Percentiles rank a stretch among this genome's conserved stretches.
Evolutionary conservation across 106 monocot genomes (phyloP).

Genomic region (Allium sativum): DNA sequence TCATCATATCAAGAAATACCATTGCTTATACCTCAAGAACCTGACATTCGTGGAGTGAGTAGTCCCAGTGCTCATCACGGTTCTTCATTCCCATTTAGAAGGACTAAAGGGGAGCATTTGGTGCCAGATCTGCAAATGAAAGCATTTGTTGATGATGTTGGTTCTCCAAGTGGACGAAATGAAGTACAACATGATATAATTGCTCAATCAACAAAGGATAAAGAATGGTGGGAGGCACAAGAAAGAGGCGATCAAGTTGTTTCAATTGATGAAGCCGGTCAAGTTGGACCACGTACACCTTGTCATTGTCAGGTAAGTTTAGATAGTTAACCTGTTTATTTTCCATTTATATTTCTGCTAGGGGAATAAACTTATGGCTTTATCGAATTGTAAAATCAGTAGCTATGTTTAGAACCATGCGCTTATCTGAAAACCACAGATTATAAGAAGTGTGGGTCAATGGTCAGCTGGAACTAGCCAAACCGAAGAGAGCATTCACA

Average conservation of each 20-base stretch:
- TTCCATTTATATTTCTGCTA: background rate
- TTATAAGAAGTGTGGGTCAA: conserved; percentile 87
- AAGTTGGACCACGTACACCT: conserved; percentile 84
- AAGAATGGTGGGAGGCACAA: conserved; percentile 91
- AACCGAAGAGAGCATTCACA: conserved; percentile 98
- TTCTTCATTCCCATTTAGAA: conserved; percentile 29
- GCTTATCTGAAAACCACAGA: conserved; percentile 21
- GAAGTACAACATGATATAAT: conserved; percentile 20
- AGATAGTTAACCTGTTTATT: background rate
- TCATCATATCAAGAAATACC: conserved; percentile 80
- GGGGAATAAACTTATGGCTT: background rate
- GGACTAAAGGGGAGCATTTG: conserved; percentile 23
- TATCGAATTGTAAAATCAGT: background rate
- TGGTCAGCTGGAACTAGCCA: conserved; percentile 97
- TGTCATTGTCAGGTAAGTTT: conserved; percentile 85
- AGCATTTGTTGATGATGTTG: conserved; percentile 71
- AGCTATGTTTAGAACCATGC: background rate
- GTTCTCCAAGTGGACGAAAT: conserved; percentile 14
- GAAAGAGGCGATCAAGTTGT: conserved; percentile 49
- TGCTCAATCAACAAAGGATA: conserved; percentile 20
- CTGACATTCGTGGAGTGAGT: conserved; percentile 22
- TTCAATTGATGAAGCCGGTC: conserved; percentile 59
- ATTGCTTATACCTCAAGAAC: conserved; percentile 69
- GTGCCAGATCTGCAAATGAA: conserved; percentile 66
- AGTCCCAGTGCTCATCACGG: conserved; percentile 15